Conservation (phyloP, 495 filamentous ascomycete species). For the Lasiosphaeria miniovina region DNA sequence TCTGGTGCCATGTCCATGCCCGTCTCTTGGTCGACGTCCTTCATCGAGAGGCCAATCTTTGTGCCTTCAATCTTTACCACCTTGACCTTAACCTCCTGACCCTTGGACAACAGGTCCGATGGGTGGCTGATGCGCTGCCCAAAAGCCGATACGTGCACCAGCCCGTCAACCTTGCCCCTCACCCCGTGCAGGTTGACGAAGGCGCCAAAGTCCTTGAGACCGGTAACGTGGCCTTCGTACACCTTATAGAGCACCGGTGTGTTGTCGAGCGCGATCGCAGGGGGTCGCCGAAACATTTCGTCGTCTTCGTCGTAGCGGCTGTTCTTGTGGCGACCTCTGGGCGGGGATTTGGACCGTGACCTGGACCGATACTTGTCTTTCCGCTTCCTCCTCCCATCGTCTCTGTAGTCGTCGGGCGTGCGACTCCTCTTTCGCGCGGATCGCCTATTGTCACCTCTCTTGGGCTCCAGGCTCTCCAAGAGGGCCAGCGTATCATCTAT, state of each 20-base stretch:
- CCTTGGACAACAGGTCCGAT: constrained; percentile 75
- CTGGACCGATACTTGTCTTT: constrained; percentile 45
- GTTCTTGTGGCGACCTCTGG: constrained; percentile 44
- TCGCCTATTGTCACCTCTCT: constrained; percentile 37
- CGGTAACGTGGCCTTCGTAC: constrained; percentile 85
- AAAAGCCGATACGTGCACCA: constrained; percentile 96
- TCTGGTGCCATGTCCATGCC: constrained; percentile 82
- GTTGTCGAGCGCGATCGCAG: constrained; percentile 74
- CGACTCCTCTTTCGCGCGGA: constrained; percentile 64
- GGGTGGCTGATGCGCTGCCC: constrained; percentile 88
- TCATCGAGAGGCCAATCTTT: constrained; percentile 88
- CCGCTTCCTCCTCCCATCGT: constrained; percentile 47
- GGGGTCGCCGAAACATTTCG: constrained; percentile 65
- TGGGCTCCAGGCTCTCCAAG: constrained; percentile 80
- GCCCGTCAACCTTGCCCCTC: constrained; percentile 81
- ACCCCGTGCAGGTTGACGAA: constrained; percentile 92
- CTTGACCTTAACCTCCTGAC: constrained; percentile 90
- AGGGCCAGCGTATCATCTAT: constrained; percentile 94
- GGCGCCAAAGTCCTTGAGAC: constrained; percentile 90
- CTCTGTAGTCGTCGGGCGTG: constrained; percentile 59
- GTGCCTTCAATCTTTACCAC: constrained; percentile 79
- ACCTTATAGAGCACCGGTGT: constrained; percentile 79
- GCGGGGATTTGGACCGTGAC: constrained; percentile 53
- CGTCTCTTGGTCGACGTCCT: constrained; percentile 90
- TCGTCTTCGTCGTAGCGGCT: constrained; percentile 62